Percentiles rank a stretch among this genome's conserved stretches.
Conservation (phyloP, 1,284 basidiomycete genomes). For the Cryptococcus sp. region DNA sequence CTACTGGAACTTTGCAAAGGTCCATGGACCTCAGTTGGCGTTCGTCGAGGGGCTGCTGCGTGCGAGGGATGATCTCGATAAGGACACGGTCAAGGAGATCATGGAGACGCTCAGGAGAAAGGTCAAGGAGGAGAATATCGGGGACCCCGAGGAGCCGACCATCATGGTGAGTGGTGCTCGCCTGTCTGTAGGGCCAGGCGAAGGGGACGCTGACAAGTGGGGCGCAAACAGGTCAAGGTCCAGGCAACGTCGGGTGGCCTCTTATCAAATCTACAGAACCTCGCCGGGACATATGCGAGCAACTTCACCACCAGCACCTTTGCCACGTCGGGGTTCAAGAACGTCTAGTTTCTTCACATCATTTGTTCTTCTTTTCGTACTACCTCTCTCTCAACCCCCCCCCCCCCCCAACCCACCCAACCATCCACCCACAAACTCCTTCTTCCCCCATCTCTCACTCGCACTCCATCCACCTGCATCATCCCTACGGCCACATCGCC, state of each 20-base stretch:
- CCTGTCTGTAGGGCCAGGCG: too few species aligned
- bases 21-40: conserved; percentile 85
- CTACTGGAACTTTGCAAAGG: conserved; percentile 93
- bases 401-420: too few species aligned
- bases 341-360: neutral
- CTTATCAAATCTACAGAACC: conserved; percentile 37
- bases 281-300: conserved; percentile 36
- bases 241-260: conserved; percentile 32
- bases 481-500: too few species aligned
- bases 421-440: too few species aligned
- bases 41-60: conserved; percentile 90
- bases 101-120: conserved; percentile 94
- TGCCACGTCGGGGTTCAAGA: conserved; percentile 4
- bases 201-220: neutral
- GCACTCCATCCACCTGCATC: too few species aligned
- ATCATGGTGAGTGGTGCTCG: conserved; percentile 57
- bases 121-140: conserved; percentile 78
- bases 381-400: too few species aligned
- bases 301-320: conserved; percentile 18
- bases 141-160: conserved; percentile 60
- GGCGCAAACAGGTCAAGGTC: conserved; percentile 40
- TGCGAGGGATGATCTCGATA: conserved; percentile 85
- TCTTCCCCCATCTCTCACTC: too few species aligned
- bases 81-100: conserved; percentile 77
- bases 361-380: too few species aligned